Percentiles rank a stretch among this genome's conserved stretches.
These are phyloP conservation scores for Leishmania braziliensis DNA, from an alignment of 208 protist species.

Conservation along the genomic window DNA sequence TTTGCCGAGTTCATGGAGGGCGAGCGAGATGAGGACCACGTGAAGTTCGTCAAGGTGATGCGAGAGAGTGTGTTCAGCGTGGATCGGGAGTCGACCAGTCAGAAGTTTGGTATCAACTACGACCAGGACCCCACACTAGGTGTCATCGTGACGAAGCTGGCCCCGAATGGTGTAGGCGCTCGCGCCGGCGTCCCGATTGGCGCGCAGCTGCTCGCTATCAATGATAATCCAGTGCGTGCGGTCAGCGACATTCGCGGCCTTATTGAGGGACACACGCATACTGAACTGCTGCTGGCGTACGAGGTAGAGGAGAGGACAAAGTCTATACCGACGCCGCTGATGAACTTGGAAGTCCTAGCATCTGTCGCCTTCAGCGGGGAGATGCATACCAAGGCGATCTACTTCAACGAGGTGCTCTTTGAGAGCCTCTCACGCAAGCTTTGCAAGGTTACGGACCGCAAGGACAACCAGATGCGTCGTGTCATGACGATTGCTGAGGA, in stretches of 20 bases:
- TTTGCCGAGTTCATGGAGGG: slow-evolving; percentile 89
- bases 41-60: slow-evolving; percentile 43
- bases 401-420: slow-evolving; percentile 89
- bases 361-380: slow-evolving; percentile 73
- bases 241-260: slow-evolving; percentile 80
- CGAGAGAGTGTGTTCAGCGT: slow-evolving; percentile 61
- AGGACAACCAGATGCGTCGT: slow-evolving; percentile 53
- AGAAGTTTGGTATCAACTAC: slow-evolving; percentile 93
- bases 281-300: slow-evolving; percentile 65
- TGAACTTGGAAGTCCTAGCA: slow-evolving; percentile 75
- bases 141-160: slow-evolving; percentile 86
- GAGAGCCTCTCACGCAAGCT: slow-evolving; percentile 60
- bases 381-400: slow-evolving; percentile 90
- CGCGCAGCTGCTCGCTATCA: slow-evolving; percentile 73
- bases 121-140: slow-evolving; percentile 69
- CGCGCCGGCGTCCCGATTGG: slow-evolving; percentile 75
- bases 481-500: slow-evolving; percentile 69
- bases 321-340: slow-evolving; percentile 54
- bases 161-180: slow-evolving; percentile 69
- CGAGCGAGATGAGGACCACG: slow-evolving; percentile 66
- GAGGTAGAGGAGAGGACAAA: slow-evolving; percentile 57
- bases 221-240: slow-evolving; percentile 53
- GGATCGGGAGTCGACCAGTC: slow-evolving; percentile 42
- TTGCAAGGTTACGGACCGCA: slow-evolving; percentile 26
- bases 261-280: slow-evolving; percentile 71